Evolutionary conservation across 1,284 basidiomycete species (phyloP), one percentile per base, ranked within the genome.

Genomic region (Cronartium quercuum): DNA sequence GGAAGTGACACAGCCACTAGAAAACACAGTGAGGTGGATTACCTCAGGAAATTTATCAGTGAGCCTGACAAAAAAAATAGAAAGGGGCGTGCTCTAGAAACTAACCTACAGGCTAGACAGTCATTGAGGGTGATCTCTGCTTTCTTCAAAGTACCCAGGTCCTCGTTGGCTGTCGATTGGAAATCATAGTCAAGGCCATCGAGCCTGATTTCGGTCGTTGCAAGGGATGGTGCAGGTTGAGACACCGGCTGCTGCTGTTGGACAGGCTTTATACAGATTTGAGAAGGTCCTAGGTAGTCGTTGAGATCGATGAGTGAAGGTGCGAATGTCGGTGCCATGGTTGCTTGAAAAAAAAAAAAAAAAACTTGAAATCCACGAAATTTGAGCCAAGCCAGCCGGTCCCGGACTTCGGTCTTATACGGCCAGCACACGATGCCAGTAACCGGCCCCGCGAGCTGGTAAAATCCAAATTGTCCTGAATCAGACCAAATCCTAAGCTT

Each of bases 221-320:
- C 78, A 57, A 73, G 61, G 77, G 66, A n/a, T 35, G 47, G 62
- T 44, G 41, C 74, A 75, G 66, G 35, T 79, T 51, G 83, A 81
- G 44, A 82, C 79, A 82, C 82, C 77, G 78, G 81, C 77, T 88
- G 87, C 7, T 84, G 83, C 80, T 90, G 87, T 75, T 84, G 82
- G 29, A 98, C 92, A 1, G 96, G 95, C 81, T 98, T 98, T 83
- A 98, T 98, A 83, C 96, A 99, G 57, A 91, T 90, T 84, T 98
- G 95, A 0, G 94, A 92, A 2, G 96, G 96, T 0, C 93, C 92
- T 65, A 99, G 91, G 82, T 95, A 99, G 84, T 98, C 96, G 82
- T 98, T 98, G 61, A 99, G 87, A 82, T 98, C 95, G 21, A 92
- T 94, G 44, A 96, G 83, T 51, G 47, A 51, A 18, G 47, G 47